These are phyloP conservation scores for Podospora anserina DNA, from an alignment of 495 filamentous ascomycete species.

Conservation along the genomic window DNA sequence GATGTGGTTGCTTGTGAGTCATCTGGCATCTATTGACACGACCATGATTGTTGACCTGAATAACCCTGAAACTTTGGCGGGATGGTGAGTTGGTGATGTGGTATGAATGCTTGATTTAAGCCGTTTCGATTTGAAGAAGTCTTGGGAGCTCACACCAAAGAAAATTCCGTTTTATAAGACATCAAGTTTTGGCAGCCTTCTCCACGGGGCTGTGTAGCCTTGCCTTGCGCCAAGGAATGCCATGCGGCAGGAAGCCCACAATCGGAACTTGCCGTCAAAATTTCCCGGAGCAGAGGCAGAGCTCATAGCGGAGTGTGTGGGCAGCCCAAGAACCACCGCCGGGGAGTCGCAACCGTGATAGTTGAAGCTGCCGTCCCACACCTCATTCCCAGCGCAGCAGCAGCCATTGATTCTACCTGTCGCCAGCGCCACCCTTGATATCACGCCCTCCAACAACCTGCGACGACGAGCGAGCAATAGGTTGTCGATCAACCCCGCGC, in stretches of 20 bases:
- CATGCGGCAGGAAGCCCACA: not conserved
- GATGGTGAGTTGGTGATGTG: too few species aligned
- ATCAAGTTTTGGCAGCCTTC: not conserved
- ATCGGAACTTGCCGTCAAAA: slow-evolving; percentile 4
- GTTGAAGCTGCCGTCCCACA: not conserved
- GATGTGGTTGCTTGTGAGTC: too few species aligned
- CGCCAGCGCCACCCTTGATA: not conserved
- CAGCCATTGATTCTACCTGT: not conserved
- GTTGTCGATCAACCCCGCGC: not conserved
- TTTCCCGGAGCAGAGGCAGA: not conserved
- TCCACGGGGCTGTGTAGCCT: not conserved
- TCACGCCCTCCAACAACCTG: too few species aligned
- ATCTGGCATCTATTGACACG: too few species aligned
- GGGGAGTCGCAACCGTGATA: not conserved
- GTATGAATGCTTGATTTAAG: too few species aligned
- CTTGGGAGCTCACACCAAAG: too few species aligned
- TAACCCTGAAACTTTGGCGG: too few species aligned
- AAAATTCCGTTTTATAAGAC: too few species aligned
- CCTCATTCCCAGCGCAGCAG: not conserved
- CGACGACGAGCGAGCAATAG: not conserved
- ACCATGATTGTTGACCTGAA: too few species aligned
- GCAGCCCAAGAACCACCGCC: too few species aligned
- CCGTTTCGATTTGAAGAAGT: too few species aligned
- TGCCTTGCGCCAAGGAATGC: not conserved
- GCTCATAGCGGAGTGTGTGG: too few species aligned